Conservation (phyloP, 140 eudicot species). For the Senecio squalidus region DNA sequence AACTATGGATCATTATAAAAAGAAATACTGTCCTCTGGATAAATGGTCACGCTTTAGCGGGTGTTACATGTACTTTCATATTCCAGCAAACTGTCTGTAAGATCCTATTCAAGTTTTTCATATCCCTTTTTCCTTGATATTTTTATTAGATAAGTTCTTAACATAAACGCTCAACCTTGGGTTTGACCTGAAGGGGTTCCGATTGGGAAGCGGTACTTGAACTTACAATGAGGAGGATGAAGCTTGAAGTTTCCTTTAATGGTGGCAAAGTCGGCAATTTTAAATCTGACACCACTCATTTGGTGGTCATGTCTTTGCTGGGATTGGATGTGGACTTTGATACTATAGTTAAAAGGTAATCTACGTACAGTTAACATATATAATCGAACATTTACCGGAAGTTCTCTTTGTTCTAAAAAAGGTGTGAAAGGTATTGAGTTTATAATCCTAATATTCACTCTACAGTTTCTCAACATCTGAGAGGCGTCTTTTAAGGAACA, state of each 20-base stretch:
- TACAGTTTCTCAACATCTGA: constrained; percentile 67
- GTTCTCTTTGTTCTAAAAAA: neutral
- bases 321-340: constrained; percentile 40
- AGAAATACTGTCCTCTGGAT: constrained; percentile 74
- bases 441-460: constrained; percentile 5
- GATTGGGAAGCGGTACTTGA: constrained; percentile 56
- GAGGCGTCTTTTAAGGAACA: constrained; percentile 31
- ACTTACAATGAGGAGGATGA: constrained; percentile 72
- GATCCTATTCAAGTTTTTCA: constrained; percentile 8
- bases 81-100: constrained; percentile 43
- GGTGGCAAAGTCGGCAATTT: constrained; percentile 61
- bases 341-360: constrained; percentile 44
- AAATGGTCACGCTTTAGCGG: constrained; percentile 78
- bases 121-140: neutral
- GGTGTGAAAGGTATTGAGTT: neutral
- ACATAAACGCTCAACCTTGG: constrained; percentile 6
- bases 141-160: neutral
- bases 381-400: neutral
- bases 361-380: neutral
- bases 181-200: constrained; percentile 27
- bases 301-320: constrained; percentile 49
- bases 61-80: constrained; percentile 64
- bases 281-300: constrained; percentile 66
- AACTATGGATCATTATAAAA: constrained; percentile 58
- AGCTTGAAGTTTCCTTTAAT: constrained; percentile 57